A percentile compares a stretch with the other conserved stretches of the same genome.
Conservation (phyloP, 1,139 yeast species). For the Geotrichum macrosporum region DNA sequence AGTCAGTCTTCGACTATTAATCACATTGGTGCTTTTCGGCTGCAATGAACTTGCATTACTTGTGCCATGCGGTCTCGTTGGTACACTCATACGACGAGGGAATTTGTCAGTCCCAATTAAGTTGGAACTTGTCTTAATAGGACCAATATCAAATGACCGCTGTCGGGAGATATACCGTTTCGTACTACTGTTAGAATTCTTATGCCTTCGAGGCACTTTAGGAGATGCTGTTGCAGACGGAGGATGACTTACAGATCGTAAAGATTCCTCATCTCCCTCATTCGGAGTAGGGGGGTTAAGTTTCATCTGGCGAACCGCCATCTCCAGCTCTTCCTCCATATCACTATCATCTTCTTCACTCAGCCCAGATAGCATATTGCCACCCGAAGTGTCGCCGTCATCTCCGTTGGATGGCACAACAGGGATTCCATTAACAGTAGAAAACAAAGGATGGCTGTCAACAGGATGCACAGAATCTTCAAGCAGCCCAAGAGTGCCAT, state of each 20-base stretch:
- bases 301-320: conserved; percentile 35
- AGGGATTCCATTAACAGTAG: neutral
- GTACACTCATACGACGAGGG: conserved; percentile 16
- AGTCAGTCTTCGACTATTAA: conserved; percentile 1
- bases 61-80: conserved; percentile 7
- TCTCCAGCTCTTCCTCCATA: conserved; percentile 37
- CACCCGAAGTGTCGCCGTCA: conserved; percentile 16
- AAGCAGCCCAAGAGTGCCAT: conserved; percentile 7
- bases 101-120: neutral
- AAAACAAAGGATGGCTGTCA: conserved; percentile 6
- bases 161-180: conserved; percentile 10
- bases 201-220: conserved; percentile 18
- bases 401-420: neutral
- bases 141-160: conserved; percentile 14
- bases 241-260: conserved; percentile 21
- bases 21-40: neutral
- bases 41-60: neutral
- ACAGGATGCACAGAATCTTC: conserved; percentile 12
- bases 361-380: conserved; percentile 21
- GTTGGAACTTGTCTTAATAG: neutral
- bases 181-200: conserved; percentile 14
- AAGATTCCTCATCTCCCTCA: conserved; percentile 21
- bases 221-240: conserved; percentile 27
- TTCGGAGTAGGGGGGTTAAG: conserved; percentile 23
- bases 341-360: conserved; percentile 39